Percentiles rank a stretch among this genome's conserved stretches.
These are phyloP conservation scores for Chaetomiaceae sp. DNA, from an alignment of 2,329 filamentous ascomycete genomes.

Conservation along the genomic window DNA sequence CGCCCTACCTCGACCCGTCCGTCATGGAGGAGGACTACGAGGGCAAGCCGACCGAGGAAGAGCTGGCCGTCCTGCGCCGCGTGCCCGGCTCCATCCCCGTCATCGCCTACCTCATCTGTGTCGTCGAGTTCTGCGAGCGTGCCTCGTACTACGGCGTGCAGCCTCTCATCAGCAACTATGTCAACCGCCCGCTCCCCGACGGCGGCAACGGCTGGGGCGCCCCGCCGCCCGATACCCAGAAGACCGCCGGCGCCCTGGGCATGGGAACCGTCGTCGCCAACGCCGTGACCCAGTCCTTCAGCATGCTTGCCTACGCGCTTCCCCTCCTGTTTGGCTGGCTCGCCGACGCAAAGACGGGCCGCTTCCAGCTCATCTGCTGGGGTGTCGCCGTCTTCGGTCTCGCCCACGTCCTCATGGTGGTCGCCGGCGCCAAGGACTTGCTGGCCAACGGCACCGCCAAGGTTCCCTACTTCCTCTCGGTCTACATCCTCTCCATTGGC, in stretches of 20 bases:
- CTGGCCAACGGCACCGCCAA: conserved; percentile 44
- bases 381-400: conserved; percentile 64
- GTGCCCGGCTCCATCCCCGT: conserved; percentile 49
- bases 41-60: conserved; percentile 47
- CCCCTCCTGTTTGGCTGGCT: conserved; percentile 53
- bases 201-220: conserved; percentile 46
- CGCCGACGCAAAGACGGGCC: conserved; percentile 65
- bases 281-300: conserved; percentile 51
- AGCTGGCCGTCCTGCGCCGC: conserved; percentile 48
- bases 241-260: conserved; percentile 55
- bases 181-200: conserved; percentile 55
- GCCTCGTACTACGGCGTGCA: conserved; percentile 57
- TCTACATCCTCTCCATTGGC: conserved; percentile 52
- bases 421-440: conserved; percentile 48
- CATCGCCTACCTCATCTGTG: conserved; percentile 53
- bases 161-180: conserved; percentile 55
- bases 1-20: conserved; percentile 28
- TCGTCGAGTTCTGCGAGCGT: conserved; percentile 57
- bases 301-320: conserved; percentile 53
- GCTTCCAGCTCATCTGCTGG: conserved; percentile 67
- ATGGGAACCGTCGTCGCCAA: conserved; percentile 52
- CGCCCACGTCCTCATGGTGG: conserved; percentile 64
- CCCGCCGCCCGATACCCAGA: conserved; percentile 35
- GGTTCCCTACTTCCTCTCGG: conserved; percentile 57
- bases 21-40: conserved; percentile 25